These are phyloP conservation scores for Uromyces viciae-fabae DNA, from an alignment of 1,284 basidiomycete species.

Conservation along the genomic window DNA sequence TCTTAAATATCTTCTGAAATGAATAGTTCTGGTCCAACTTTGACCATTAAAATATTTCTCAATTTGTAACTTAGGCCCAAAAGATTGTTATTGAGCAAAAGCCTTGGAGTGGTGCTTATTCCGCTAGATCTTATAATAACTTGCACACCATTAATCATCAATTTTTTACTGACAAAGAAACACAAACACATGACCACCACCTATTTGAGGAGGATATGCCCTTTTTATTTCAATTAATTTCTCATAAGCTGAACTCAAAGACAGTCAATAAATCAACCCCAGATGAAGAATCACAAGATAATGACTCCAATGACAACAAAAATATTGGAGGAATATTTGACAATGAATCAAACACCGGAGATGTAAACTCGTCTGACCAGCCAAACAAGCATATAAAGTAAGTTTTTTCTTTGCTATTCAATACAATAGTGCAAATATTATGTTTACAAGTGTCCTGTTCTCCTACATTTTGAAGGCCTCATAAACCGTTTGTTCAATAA, in stretches of 20 bases:
- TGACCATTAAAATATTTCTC: too few relatives aligned
- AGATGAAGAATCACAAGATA: not conserved
- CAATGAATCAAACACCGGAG: not conserved
- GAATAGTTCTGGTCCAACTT: too few relatives aligned
- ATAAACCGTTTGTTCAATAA: not conserved
- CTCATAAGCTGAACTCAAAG: not conserved
- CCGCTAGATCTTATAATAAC: not conserved
- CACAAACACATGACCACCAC: not conserved
- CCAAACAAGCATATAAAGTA: not conserved
- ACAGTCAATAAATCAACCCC: not conserved
- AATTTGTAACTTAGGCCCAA: too few relatives aligned
- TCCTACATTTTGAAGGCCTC: too few relatives aligned
- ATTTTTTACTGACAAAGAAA: not conserved
- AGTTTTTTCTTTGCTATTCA: not conserved
- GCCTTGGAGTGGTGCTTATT: not conserved
- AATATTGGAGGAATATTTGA: too few relatives aligned
- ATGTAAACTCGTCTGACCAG: not conserved
- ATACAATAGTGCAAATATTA: not conserved
- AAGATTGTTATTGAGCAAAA: not conserved
- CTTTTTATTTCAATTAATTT: not conserved
- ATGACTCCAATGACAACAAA: not conserved
- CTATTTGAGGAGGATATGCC: not conserved
- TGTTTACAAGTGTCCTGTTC: not conserved
- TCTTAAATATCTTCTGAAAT: too few relatives aligned
- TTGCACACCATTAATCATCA: not conserved